Evolutionary conservation across 1,139 yeast genomes (phyloP), one percentile per base, ranked within the genome.

Genomic region (Scheffersomyces stambukii): DNA sequence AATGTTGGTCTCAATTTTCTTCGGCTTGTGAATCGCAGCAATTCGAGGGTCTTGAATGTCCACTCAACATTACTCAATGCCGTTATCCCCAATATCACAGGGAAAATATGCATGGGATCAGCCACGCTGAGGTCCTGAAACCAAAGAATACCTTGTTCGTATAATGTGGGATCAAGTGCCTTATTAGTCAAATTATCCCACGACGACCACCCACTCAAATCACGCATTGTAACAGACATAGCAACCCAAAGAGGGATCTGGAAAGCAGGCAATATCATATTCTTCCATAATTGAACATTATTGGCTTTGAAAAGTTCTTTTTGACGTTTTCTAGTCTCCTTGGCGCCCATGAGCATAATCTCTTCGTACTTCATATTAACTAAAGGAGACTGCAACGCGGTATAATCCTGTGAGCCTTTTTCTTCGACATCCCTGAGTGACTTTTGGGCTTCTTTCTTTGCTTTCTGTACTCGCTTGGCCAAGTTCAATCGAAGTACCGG

Each of bases 231-330:
- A 43, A 81, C 61, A 7, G 93, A 81, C 69, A 86, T 67, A 2
- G 80, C 65, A 3, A 86, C 67, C 95, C 96, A 89, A n/a, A 88
- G 54, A 0, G 97, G 97, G 16, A 89, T 67, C 50, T 89, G 97
- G 13, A 83, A 75, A 1, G 77, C 61, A 0, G 97, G 97, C 26
- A 84, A 48, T 2, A 79, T 50, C 33, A 78, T 60, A 45, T 83
- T 80, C 50, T 86, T 88, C 89, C 94, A 89, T 33, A 80, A 53
- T 46, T 84, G 93, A 30, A 89, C 85, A 10, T 66, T 62, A 46
- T 81, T 68, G 31, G 72, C 68, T 40, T 71, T 73, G 54, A 82
- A 89, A 11, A 89, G 59, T 28, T 56, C 57, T 41, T 80, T 77
- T 42, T 89, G 93, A 35, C 95, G 65, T 37, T 75, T 77, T 34